Evolutionary conservation across 345 rosid genomes (phyloP).

Genomic region (Sisymbrium irio): DNA sequence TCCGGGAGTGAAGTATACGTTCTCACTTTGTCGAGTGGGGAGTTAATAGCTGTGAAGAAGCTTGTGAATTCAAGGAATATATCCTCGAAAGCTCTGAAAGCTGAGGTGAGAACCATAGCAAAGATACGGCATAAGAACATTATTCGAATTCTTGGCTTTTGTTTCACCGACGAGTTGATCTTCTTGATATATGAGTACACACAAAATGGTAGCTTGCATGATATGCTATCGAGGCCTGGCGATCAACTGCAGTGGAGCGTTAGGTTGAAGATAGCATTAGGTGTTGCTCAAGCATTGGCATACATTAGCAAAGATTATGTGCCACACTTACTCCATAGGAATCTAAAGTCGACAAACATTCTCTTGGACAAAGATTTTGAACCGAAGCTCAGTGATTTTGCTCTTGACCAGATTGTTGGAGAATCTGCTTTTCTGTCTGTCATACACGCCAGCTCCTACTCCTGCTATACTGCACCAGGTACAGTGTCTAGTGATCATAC

Average conservation of each 20-base stretch:
- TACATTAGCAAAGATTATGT: conserved; percentile 78
- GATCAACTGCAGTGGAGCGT: conserved; percentile 64
- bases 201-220: conserved; percentile 72
- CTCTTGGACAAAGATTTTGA: conserved; percentile 69
- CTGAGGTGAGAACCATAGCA: conserved; percentile 80
- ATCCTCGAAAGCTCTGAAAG: conserved; percentile 63
- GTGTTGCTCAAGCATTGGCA: conserved; percentile 79
- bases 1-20: conserved; percentile 53
- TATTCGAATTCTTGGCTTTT: conserved; percentile 71
- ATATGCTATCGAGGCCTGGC: conserved; percentile 49
- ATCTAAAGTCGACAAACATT: conserved; percentile 69
- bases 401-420: conserved; percentile 73
- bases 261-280: conserved; percentile 74
- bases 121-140: conserved; percentile 84
- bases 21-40: conserved; percentile 70
- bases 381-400: conserved; percentile 81
- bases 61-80: conserved; percentile 58
- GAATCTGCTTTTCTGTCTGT: conserved; percentile 73
- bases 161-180: conserved; percentile 68
- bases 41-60: conserved; percentile 74
- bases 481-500: conserved; percentile 6
- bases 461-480: conserved; percentile 90
- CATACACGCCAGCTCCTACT: conserved; percentile 47
- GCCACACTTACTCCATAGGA: conserved; percentile 77
- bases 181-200: conserved; percentile 72